Conservation (phyloP, 305 asterid genomes). For the Plantago rigida region DNA sequence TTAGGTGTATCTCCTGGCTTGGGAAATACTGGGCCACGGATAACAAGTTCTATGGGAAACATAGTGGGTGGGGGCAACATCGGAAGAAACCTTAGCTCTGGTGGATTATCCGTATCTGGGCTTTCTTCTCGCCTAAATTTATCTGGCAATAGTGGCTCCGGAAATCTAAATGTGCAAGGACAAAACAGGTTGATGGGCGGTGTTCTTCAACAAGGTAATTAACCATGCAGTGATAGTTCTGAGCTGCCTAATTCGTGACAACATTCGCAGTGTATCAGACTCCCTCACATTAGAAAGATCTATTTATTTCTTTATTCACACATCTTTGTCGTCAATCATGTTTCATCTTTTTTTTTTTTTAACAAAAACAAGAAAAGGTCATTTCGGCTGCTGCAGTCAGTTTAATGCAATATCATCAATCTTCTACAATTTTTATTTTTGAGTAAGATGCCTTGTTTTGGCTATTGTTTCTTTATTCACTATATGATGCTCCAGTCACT, state of each 20-base stretch:
- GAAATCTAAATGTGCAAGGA: slow-evolving; percentile 75
- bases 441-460: too few relatives aligned
- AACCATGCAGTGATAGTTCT: slow-evolving; percentile 13
- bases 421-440: too few relatives aligned
- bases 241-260: neutral
- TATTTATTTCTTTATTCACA: too few relatives aligned
- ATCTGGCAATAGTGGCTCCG: slow-evolving; percentile 60
- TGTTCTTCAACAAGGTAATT: slow-evolving; percentile 86
- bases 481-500: too few relatives aligned
- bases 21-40: slow-evolving; percentile 76
- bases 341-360: neutral
- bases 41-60: slow-evolving; percentile 71
- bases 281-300: neutral
- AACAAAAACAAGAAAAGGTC: too few relatives aligned
- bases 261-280: neutral
- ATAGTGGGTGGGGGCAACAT: slow-evolving; percentile 80
- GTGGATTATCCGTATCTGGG: slow-evolving; percentile 83
- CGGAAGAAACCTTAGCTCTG: slow-evolving; percentile 79
- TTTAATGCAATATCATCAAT: too few relatives aligned
- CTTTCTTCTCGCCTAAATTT: slow-evolving; percentile 73
- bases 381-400: too few relatives aligned
- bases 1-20: slow-evolving; percentile 66
- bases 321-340: neutral
- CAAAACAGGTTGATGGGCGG: slow-evolving; percentile 80
- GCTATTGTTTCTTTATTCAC: too few relatives aligned